Conservation (phyloP, 441 rosid genomes). For the Viola pubescens region DNA sequence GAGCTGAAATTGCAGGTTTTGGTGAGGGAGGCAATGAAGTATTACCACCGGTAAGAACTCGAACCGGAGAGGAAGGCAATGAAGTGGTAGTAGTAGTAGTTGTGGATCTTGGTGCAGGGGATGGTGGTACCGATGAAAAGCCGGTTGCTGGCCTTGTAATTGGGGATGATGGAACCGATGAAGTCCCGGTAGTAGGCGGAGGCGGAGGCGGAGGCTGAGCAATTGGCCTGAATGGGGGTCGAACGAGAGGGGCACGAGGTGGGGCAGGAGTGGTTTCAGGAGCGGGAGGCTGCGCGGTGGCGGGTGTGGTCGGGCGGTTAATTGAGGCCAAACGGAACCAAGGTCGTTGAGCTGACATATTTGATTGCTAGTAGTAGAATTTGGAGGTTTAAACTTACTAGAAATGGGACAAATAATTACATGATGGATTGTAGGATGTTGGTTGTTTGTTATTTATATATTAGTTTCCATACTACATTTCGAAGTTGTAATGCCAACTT, state of each 20-base stretch:
- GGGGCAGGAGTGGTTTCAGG: constrained; percentile 24
- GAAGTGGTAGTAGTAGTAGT: constrained; percentile 6
- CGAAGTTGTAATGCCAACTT: neutral
- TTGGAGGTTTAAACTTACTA: neutral
- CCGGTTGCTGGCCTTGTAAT: constrained; percentile 4
- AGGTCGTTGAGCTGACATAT: constrained; percentile 44
- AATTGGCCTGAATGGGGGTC: constrained; percentile 25
- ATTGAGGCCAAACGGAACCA: constrained; percentile 49
- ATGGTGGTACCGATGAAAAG: constrained; percentile 25
- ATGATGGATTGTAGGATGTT: neutral
- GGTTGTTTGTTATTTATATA: constrained; percentile 18
- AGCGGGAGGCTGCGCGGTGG: constrained; percentile 21
- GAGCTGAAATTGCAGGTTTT: constrained; percentile 1
- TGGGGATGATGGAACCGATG: constrained; percentile 16
- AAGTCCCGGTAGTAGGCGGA: constrained; percentile 11
- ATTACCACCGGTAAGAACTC: neutral
- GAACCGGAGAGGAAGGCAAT: constrained; percentile 27
- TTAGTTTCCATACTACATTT: neutral
- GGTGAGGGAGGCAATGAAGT: constrained; percentile 17
- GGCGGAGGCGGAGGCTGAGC: constrained; percentile 25
- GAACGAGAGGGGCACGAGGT: constrained; percentile 24
- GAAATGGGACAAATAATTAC: neutral
- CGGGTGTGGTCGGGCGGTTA: constrained; percentile 28
- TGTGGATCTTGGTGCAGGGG: constrained; percentile 20
- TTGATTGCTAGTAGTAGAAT: neutral